Percentiles rank a stretch among this genome's conserved stretches.
phyloP scores from a whole-genome alignment of 2,329 filamentous ascomycete species.

The Karstenula rhodostoma region DNA sequence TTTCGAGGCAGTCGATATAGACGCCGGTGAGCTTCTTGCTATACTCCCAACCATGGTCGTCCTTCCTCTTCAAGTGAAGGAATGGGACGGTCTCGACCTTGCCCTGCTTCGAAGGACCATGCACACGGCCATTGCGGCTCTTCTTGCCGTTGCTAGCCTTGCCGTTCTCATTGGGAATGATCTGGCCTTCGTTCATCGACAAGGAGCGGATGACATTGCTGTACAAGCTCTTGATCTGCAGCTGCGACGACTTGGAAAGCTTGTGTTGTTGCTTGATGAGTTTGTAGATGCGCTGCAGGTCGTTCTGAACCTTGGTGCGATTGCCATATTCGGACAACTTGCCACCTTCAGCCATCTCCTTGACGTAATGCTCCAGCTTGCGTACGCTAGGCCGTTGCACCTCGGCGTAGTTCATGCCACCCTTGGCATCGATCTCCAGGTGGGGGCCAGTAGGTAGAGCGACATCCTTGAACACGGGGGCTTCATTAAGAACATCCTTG shows the following conservation, averaged over 20 bases:
- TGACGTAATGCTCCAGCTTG: conserved; percentile 98
- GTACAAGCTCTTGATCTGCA: conserved; percentile 96
- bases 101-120: conserved; percentile 71
- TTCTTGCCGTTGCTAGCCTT: conserved; percentile 69
- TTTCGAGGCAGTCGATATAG: conserved; percentile 91
- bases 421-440: conserved; percentile 89
- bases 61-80: conserved; percentile 94
- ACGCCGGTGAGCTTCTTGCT: conserved; percentile 96
- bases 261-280: conserved; percentile 98
- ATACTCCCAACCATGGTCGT: conserved; percentile 96
- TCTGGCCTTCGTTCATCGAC: conserved; percentile 97
- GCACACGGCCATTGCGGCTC: conserved; percentile 61
- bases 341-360: conserved; percentile 97
- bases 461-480: conserved; percentile 97
- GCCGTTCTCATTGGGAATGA: conserved; percentile 85
- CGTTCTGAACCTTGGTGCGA: conserved; percentile 96
- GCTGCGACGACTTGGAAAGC: conserved; percentile 92
- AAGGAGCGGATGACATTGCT: conserved; percentile 92
- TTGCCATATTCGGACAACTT: conserved; percentile 99
- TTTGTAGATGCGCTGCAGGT: conserved; percentile 94
- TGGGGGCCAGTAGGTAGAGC: conserved; percentile 88
- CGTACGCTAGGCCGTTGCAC: conserved; percentile 85
- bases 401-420: conserved; percentile 92
- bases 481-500: conserved; percentile 82
- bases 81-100: conserved; percentile 98